Conservation (phyloP, 495 filamentous ascomycete genomes). For the Bombardia bombarda region DNA sequence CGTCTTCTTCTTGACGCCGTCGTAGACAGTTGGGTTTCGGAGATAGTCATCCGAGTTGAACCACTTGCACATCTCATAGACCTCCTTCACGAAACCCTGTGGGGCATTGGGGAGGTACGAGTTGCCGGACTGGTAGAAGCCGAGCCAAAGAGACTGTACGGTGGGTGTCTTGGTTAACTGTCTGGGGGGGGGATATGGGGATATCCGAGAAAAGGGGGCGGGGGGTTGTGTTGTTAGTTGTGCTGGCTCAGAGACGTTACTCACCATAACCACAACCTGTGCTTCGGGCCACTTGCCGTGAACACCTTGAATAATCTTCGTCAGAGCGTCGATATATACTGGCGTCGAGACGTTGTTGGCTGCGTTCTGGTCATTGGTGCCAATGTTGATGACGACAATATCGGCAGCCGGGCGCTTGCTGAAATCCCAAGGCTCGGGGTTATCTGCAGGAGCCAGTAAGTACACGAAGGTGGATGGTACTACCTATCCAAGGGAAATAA, state of each 20-base stretch:
- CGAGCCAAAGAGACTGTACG: slow-evolving; percentile 57
- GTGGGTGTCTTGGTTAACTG: too few species aligned
- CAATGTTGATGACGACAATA: slow-evolving; percentile 60
- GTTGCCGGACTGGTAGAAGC: slow-evolving; percentile 46
- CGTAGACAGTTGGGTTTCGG: slow-evolving; percentile 31
- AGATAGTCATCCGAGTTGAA: slow-evolving; percentile 46
- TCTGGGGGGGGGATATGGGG: too few species aligned
- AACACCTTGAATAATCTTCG: slow-evolving; percentile 51
- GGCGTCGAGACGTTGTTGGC: slow-evolving; percentile 48
- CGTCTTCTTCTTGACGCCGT: slow-evolving; percentile 34
- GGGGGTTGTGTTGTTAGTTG: too few species aligned
- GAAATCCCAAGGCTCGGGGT: slow-evolving; percentile 55
- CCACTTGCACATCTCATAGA: slow-evolving; percentile 45
- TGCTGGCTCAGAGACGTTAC: too few species aligned
- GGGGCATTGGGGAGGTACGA: slow-evolving; percentile 41
- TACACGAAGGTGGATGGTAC: neutral
- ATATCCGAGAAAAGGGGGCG: too few species aligned
- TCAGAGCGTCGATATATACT: slow-evolving; percentile 49
- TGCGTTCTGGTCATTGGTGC: slow-evolving; percentile 57
- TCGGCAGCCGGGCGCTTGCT: slow-evolving; percentile 50
- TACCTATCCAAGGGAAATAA: too few species aligned
- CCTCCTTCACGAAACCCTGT: slow-evolving; percentile 44
- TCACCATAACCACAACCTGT: slow-evolving; percentile 55
- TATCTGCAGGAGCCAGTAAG: slow-evolving; percentile 16
- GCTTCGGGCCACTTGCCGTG: slow-evolving; percentile 55